Percentiles rank a stretch among this genome's conserved stretches.
phyloP scores from a whole-genome alignment of 495 filamentous ascomycete species.

The Penicillium atrosanguineum region DNA sequence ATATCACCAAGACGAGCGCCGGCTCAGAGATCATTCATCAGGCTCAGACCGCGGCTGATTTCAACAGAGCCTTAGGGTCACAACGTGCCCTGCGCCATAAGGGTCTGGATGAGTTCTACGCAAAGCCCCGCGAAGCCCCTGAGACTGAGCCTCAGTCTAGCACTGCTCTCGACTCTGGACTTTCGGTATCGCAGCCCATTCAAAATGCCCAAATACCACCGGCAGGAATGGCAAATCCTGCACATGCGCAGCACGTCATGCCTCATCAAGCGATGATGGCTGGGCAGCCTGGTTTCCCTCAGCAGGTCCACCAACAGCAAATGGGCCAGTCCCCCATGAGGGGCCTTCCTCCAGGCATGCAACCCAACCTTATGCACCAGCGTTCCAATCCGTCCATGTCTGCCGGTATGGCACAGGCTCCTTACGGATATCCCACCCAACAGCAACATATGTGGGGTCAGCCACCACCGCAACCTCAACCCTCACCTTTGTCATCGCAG shows the following conservation, averaged over 20 bases:
- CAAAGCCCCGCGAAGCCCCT: constrained; percentile 71
- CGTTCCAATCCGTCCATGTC: constrained; percentile 40
- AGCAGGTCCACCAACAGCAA: constrained; percentile 39
- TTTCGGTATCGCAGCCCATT: constrained; percentile 45
- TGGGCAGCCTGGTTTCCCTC: constrained; percentile 32
- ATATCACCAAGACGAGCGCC: constrained; percentile 76
- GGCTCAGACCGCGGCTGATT: constrained; percentile 83
- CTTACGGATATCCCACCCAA: constrained; percentile 49
- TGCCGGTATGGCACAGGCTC: constrained; percentile 36
- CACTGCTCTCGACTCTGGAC: constrained; percentile 49
- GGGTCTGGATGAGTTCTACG: constrained; percentile 75
- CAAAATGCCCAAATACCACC: constrained; percentile 42
- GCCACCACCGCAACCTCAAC: constrained; percentile 54
- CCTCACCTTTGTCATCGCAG: constrained; percentile 42
- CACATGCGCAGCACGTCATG: constrained; percentile 39
- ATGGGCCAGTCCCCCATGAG: constrained; percentile 46
- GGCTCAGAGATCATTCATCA: constrained; percentile 83
- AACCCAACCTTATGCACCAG: constrained; percentile 48
- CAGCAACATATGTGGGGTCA: constrained; percentile 53
- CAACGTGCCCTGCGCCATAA: constrained; percentile 72
- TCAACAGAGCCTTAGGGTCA: constrained; percentile 75
- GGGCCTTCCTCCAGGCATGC: constrained; percentile 39
- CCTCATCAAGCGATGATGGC: constrained; percentile 44
- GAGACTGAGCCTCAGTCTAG: constrained; percentile 48
- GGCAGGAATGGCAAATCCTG: constrained; percentile 35